Conservation (phyloP, 1,284 basidiomycete species). For the Meira miltonrushii region DNA sequence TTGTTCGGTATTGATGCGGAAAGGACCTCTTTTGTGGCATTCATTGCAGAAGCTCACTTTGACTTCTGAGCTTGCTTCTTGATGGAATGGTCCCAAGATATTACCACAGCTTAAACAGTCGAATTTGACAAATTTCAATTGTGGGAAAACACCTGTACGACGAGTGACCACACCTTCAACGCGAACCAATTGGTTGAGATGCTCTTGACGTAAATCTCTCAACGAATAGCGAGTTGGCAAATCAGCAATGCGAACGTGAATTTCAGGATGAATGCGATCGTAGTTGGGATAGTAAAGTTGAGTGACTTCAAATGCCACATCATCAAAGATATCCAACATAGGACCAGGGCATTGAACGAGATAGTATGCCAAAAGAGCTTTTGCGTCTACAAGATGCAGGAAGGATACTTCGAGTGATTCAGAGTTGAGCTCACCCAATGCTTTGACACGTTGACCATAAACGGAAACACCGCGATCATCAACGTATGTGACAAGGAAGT, state of each 20-base stretch:
- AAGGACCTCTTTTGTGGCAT: constrained; percentile 90
- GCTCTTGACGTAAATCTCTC: constrained; percentile 83
- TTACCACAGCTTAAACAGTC: constrained; percentile 79
- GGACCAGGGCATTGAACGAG: constrained; percentile 86
- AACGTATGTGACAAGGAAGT: constrained; percentile 91
- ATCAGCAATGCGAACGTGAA: constrained; percentile 94
- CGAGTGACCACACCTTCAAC: constrained; percentile 96
- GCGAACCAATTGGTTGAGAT: constrained; percentile 91
- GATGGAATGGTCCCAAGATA: constrained; percentile 91
- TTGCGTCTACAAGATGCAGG: constrained; percentile 79
- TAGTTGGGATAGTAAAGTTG: constrained; percentile 93
- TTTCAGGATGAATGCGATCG: constrained; percentile 93
- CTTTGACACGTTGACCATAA: constrained; percentile 87
- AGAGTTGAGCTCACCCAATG: constrained; percentile 82
- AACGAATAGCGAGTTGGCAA: constrained; percentile 82
- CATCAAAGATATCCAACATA: constrained; percentile 91
- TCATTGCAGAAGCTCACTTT: constrained; percentile 79
- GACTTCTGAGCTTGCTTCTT: constrained; percentile 90
- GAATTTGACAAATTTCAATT: constrained; percentile 98
- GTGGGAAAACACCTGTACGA: constrained; percentile 92
- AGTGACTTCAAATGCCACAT: constrained; percentile 88
- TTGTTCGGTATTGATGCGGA: constrained; percentile 95
- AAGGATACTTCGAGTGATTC: constrained; percentile 94
- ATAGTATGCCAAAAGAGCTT: constrained; percentile 94
- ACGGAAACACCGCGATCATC: constrained; percentile 86